Percentiles rank a stretch among this genome's conserved stretches.
These are phyloP conservation scores for Ophryocystis elektroscirrha DNA, from an alignment of 169 alveolate species.

Conservation along the genomic window DNA sequence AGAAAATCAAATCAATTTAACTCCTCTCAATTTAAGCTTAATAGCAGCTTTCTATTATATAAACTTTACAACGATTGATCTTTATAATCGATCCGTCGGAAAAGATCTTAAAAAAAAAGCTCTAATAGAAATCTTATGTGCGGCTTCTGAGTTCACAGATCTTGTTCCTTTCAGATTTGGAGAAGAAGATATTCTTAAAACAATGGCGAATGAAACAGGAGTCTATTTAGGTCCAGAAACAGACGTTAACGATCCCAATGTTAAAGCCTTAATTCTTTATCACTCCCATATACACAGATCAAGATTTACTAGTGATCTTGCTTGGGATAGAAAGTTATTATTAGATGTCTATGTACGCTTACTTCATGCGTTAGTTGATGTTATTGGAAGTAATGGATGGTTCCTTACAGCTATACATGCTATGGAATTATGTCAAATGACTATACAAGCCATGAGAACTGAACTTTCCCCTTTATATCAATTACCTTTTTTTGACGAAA, in stretches of 20 bases:
- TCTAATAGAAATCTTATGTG: constrained; percentile 5
- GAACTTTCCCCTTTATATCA: constrained; percentile 60
- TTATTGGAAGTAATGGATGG: constrained; percentile 76
- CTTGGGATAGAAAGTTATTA: constrained; percentile 41
- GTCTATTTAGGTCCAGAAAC: constrained; percentile 18
- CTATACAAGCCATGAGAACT: constrained; percentile 77
- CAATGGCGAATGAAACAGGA: constrained; percentile 5
- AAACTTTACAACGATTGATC: constrained; percentile 2
- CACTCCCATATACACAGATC: constrained; percentile 77
- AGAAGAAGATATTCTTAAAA: constrained; percentile 25
- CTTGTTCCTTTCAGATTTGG: constrained; percentile 29
- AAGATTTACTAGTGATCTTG: constrained; percentile 44
- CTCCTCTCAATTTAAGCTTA: constrained; percentile 50
- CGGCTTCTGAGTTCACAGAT: constrained; percentile 34
- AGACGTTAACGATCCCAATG: constrained; percentile 23
- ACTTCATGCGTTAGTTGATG: constrained; percentile 88
- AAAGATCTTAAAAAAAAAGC: constrained; percentile 4
- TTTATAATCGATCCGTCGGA: not conserved
- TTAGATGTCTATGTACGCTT: constrained; percentile 47
- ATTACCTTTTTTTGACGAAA: constrained; percentile 60
- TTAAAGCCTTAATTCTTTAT: constrained; percentile 42
- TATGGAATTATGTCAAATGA: constrained; percentile 86
- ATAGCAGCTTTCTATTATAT: constrained; percentile 34
- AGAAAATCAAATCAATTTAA: constrained; percentile 47
- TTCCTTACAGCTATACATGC: constrained; percentile 71